Evolutionary conservation across 2,329 filamentous ascomycete species (phyloP), one percentile per base, ranked within the genome.

Genomic region (Aspergillus hiratsukae): DNA sequence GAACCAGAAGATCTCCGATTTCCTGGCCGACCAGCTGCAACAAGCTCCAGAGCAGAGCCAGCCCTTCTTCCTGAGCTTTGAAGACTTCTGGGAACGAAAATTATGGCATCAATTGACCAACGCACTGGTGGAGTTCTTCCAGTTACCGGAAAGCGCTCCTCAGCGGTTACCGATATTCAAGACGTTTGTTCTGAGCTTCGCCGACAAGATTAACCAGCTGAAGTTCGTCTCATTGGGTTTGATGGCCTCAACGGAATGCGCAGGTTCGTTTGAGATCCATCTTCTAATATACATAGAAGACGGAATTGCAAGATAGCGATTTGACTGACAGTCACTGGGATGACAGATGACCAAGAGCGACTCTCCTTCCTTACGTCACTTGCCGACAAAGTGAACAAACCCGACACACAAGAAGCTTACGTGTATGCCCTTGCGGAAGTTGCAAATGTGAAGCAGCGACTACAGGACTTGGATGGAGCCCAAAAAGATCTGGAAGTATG

Each of bases 91-190:
- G 94, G 94, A 99, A 81, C 87, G 93, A 69, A 97, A 97, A 80
- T 84, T 99, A 78, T 99, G 94, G 94, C 94, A 99, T 80, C 92
- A 99, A 78, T 88, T 99, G 65, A 99, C 94, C 37, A 89, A 96
- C 71, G 82, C 87, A 53, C 84, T 99, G 55, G 81, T 96, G 66
- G 83, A 89, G 64, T 97, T 93, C 83, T 99, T 97, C 80, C 87
- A 87, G 69, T 79, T 90, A 66, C 83, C 89, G 48, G 85, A 87
- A 71, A 97, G 92, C 76, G 88, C 86, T 55, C 81, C 85, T 57
- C 91, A 96, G 78, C 88, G 93, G 70, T 84, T 99, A 78, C 81
- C 87, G 58, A 88, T 99, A 76, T 99, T 94, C 82, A 91, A 94
- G 78, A 87, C 86, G 67, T 99, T 99, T 80, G 89, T 99, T 75